Evolutionary conservation across 768 basidiomycete genomes (phyloP).

Genomic region (Amanita subjunquillea): DNA sequence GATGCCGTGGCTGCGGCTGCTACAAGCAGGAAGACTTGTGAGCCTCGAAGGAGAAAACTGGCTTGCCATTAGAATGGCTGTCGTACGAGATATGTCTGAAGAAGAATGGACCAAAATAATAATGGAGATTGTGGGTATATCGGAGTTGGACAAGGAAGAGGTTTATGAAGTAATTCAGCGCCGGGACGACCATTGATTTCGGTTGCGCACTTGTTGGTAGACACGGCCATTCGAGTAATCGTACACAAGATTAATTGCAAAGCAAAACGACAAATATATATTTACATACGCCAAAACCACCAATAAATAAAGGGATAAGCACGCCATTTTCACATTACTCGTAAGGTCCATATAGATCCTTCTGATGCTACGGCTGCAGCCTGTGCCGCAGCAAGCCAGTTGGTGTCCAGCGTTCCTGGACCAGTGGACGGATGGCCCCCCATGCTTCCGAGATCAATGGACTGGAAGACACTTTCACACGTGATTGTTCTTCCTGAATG

Average conservation of each 20-base stretch:
- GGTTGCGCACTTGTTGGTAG: constrained; percentile 3
- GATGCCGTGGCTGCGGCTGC: constrained; percentile 65
- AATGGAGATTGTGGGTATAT: constrained; percentile 42
- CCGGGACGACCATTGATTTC: constrained; percentile 20
- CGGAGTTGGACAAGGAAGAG: constrained; percentile 55
- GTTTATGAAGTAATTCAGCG: constrained; percentile 44
- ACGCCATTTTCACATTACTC: constrained; percentile 49
- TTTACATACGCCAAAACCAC: constrained; percentile 15
- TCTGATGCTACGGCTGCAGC: constrained; percentile 53
- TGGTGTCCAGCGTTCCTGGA: constrained; percentile 40
- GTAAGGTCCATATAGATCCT: constrained; percentile 66
- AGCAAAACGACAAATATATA: constrained; percentile 26
- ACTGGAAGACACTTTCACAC: constrained; percentile 72
- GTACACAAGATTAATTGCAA: constrained; percentile 16
- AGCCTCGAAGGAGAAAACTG: constrained; percentile 48
- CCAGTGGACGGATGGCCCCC: constrained; percentile 34
- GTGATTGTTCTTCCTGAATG: constrained; percentile 80
- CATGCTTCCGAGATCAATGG: constrained; percentile 51
- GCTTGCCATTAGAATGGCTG: constrained; percentile 31
- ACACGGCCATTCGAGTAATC: constrained; percentile 7
- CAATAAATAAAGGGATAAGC: constrained; percentile 15
- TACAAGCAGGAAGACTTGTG: constrained; percentile 62
- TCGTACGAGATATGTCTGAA: constrained; percentile 34
- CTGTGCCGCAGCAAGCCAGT: constrained; percentile 70
- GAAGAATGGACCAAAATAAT: constrained; percentile 48